These are phyloP conservation scores for Neurospora sp. DNA, from an alignment of 495 filamentous ascomycete species.

Conservation along the genomic window DNA sequence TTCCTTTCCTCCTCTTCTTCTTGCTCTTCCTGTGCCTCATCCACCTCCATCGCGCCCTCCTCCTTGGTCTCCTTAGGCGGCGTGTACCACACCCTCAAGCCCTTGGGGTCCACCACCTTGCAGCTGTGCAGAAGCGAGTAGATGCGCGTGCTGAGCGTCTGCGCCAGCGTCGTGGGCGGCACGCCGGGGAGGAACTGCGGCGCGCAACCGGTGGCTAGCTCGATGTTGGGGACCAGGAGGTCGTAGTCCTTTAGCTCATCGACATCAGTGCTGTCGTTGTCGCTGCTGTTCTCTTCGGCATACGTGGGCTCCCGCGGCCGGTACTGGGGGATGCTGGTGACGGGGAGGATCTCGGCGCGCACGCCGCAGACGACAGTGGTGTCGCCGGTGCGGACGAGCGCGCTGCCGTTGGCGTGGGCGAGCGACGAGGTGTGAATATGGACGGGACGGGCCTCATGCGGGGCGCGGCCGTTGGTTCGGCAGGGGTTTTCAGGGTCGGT, in stretches of 20 bases:
- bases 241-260: slow-evolving; percentile 46
- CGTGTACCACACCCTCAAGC: slow-evolving; percentile 61
- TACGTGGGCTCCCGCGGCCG: slow-evolving; percentile 23
- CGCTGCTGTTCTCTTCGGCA: slow-evolving; percentile 7
- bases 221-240: slow-evolving; percentile 86
- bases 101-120: slow-evolving; percentile 47
- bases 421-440: slow-evolving; percentile 69
- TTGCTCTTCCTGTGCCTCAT: slow-evolving; percentile 34
- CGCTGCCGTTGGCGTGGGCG: slow-evolving; percentile 78
- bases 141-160: slow-evolving; percentile 70
- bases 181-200: slow-evolving; percentile 75
- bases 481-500: slow-evolving; percentile 44
- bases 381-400: slow-evolving; percentile 78
- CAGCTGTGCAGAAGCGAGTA: slow-evolving; percentile 62
- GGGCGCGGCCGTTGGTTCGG: slow-evolving; percentile 69
- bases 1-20: slow-evolving; percentile 24
- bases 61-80: slow-evolving; percentile 33
- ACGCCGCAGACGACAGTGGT: slow-evolving; percentile 89
- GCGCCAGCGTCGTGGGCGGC: slow-evolving; percentile 68
- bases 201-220: slow-evolving; percentile 79
- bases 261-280: slow-evolving; percentile 6
- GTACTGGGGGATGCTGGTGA: slow-evolving; percentile 56
- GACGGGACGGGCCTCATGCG: slow-evolving; percentile 56
- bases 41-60: slow-evolving; percentile 26
- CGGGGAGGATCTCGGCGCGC: slow-evolving; percentile 72